Evolutionary conservation across 352 stramenopile species (phyloP), one percentile per base, ranked within the genome.

Genomic region (Globisporangium mamillatum): DNA sequence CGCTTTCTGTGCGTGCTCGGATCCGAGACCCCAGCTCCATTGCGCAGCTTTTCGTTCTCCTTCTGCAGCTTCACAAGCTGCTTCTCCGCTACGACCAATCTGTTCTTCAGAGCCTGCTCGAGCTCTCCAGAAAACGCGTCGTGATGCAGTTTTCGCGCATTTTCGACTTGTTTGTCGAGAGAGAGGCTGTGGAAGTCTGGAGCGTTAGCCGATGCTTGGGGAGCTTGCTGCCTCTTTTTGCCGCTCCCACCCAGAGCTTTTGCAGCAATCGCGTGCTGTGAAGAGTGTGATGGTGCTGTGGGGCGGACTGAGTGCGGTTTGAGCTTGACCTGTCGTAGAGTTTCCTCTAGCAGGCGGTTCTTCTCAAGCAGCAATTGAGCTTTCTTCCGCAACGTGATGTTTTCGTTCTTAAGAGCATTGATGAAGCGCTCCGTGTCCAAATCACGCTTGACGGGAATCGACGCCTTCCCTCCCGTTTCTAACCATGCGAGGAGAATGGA

Each of bases 401-500:
- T 97, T 58, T 97, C 88, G 41, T 66, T 87, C 66, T 91, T 90
- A 52, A 97, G 72, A 4, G 78, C 79, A n/a, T 87, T 75, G 18
- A 95, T 82, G 63, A 95, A 93, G 57, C 86, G 88, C 53, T 97
- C 89, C 12, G 84, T 85, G 55, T 95, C 89, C 22, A 93, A 59
- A 67, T 94, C 86, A 29, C 86, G 78, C 54, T 81, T 80, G 27
- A 75, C 62, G 27, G 72, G 73, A 3, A 86, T 61, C 24, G 34
- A 60, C 0, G 61, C 73, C 58, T 75, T 80, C 1, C 71, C 68
- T 7, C 63, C 72, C 9, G 68, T 75, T 5, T 83, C 75, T 75
- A 1, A 91, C 14, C 41, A 50, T 50, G 41, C 5, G 55, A n/a
- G 7, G 3, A 22, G 25, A 58, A n/a, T 34, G 10, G 25, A 4